Base-by-base conservation (phyloP, 768 basidiomycete genomes). In the Kwoniella sp. region DNA sequence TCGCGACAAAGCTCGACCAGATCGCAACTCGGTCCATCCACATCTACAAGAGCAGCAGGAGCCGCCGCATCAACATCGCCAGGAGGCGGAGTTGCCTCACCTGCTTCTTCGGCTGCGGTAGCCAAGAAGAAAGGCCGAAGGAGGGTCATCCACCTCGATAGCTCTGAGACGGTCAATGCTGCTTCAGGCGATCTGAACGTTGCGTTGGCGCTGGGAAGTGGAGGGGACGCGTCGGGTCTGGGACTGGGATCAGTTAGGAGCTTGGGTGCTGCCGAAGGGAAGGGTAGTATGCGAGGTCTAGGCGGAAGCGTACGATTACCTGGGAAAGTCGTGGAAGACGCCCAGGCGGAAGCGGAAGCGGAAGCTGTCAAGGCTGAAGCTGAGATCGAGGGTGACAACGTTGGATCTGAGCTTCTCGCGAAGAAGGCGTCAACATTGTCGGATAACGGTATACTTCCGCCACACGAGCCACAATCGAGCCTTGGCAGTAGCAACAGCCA, bases 121-220 rank as follows among this genome's bases (percentile, higher is more conserved):
- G 61, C 60, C 5, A 74, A 74, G 66, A 74, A 71, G 41, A 51
- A 66, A 13, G 51, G 67, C 25, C 65, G 67, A 3, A 55, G 75
- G 55, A 45, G 75, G 31, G 69, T 77, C 17, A 74, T 77, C 54
- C 66, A 77, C 30, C 66, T 77, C 0, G 75, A 76, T 45, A 45
- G 41, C 41, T 45, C 41, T 20, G 41, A 45, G 15, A 45, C 8
- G 3, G 41, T 45, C 11, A 45, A 45, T 17, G 20, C 41, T 45
- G 31, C 22, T 13, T 23, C 56, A 5, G 41, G 37, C 11, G 66
- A 29, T 23, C 4, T 20, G 8, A 17, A 45, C 15, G 41, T 17
- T 45, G 41, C 41, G 8, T 17, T 45, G 20, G 8, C 41, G 4
- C 15, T 45, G 17, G 41, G 41, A 9, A 45, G 41, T 4, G 4